Evolutionary conservation across 2,329 filamentous ascomycete genomes (phyloP), one percentile per base, ranked within the genome.

Genomic region (Diaporthe capsici): DNA sequence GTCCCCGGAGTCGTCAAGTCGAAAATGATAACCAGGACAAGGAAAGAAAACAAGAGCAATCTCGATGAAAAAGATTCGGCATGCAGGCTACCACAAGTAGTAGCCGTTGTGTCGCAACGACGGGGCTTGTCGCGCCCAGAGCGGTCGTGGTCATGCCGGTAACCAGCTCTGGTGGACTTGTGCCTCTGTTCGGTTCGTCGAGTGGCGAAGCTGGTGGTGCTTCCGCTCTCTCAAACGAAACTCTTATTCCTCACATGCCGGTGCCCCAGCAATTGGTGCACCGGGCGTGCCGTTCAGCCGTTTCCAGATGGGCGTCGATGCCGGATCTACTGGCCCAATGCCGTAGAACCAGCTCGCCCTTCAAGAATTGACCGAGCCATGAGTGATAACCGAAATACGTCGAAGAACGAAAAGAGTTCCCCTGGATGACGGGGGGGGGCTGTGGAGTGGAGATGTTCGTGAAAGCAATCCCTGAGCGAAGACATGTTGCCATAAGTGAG

Each of bases 201-300:
- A 39, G 42, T 28, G 51, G 72, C 42, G 63, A 73, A 73, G 70
- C 73, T 49, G 25, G n/a, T 28, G 15, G 10, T 49, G 73, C 71
- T 67, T 55, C 67, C 65, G 73, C 57, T 76, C 25, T 73, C 55
- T 57, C 73, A 58, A 71, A 77, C 73, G 76, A 75, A 68, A 71
- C 71, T 67, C 28, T 44, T 67, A 49, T 79, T 79, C 78, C 79
- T 79, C 67, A 71, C 47, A 60, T 67, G 60, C 58, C 76, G 76
- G 28, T 75, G 67, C 73, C 65, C 79, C 76, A 78, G 68, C 57
- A 58, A 65, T 78, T 79, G 79, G 80, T 80, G 80, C 82, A 84
- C 81, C 83, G 84, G 84, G 79, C 81, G 80, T 84, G 84, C 84
- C 84, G 83, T 86, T 85, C 84, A 81, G 78, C 82, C 81, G 80